Evolutionary conservation across 2,329 filamentous ascomycete genomes (phyloP).

Genomic region (Fusarium setosum): DNA sequence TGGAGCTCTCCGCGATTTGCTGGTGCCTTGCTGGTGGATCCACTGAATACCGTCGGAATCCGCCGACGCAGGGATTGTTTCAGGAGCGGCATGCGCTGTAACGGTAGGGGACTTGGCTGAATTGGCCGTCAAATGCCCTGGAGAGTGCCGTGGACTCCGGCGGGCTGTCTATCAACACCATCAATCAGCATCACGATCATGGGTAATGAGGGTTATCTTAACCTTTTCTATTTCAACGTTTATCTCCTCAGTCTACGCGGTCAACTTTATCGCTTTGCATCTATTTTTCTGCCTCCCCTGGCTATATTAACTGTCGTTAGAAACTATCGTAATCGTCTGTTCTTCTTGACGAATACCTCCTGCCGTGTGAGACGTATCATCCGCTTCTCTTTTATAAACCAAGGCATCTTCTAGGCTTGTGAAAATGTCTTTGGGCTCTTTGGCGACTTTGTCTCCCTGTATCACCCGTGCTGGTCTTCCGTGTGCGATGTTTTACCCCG

Average conservation of each 20-base stretch:
- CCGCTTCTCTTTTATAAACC: background rate
- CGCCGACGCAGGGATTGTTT: constrained; percentile 31
- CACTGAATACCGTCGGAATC: constrained; percentile 35
- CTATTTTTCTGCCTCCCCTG: too few relatives aligned
- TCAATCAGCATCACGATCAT: too few relatives aligned
- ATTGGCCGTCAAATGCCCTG: background rate
- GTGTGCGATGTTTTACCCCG: background rate
- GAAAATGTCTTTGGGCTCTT: background rate
- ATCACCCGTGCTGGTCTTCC: background rate
- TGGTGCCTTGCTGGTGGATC: constrained; percentile 13
- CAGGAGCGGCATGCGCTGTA: constrained; percentile 15
- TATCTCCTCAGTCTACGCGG: background rate
- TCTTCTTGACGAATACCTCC: too few relatives aligned
- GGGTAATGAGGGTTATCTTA: too few relatives aligned
- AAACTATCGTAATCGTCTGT: too few relatives aligned
- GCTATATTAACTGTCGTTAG: too few relatives aligned
- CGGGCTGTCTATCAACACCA: background rate
- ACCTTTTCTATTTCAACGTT: too few relatives aligned
- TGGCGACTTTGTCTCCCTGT: background rate
- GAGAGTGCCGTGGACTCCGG: background rate
- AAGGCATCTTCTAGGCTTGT: background rate
- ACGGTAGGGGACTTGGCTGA: background rate
- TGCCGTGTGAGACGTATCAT: background rate
- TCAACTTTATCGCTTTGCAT: too few relatives aligned
- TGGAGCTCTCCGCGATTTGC: constrained; percentile 26